Conservation (phyloP, 2,329 filamentous ascomycete species). For the Mycosphaerella sp. region DNA sequence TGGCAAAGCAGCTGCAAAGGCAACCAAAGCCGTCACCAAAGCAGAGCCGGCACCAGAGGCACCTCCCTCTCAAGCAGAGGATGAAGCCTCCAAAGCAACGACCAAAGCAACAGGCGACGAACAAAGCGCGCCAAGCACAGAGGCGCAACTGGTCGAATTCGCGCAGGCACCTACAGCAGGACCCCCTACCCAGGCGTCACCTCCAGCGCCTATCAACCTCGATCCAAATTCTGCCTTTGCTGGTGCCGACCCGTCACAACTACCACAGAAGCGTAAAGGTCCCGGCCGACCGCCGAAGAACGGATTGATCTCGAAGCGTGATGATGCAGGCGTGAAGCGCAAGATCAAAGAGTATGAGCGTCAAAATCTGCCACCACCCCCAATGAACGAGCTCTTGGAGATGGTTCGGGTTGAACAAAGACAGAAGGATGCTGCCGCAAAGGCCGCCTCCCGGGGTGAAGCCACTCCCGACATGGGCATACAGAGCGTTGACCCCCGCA, state of each 20-base stretch:
- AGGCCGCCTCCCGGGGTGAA: constrained; percentile 21
- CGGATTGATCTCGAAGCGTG: constrained; percentile 74
- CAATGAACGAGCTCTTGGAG: constrained; percentile 29
- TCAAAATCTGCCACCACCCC: constrained; percentile 26
- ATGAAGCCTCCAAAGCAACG: constrained; percentile 8
- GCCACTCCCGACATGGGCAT: constrained; percentile 26
- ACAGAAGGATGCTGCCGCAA: constrained; percentile 31
- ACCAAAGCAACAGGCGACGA: constrained; percentile 22
- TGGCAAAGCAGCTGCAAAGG: constrained; percentile 10
- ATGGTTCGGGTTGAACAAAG: constrained; percentile 36
- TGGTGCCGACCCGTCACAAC: constrained; percentile 31
- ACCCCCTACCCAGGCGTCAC: constrained; percentile 11
- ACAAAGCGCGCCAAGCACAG: constrained; percentile 21
- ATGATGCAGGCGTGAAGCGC: constrained; percentile 38
- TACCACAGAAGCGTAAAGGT: constrained; percentile 61
- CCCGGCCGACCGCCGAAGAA: constrained; percentile 79
- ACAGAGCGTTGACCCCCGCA: constrained; percentile 7
- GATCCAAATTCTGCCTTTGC: constrained; percentile 31
- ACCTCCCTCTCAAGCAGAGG: neutral
- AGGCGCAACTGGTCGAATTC: constrained; percentile 3
- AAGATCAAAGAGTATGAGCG: constrained; percentile 36
- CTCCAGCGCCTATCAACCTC: constrained; percentile 19
- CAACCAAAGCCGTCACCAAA: constrained; percentile 6
- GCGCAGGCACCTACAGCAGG: constrained; percentile 1
- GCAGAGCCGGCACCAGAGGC: neutral